phyloP scores from a whole-genome alignment of 768 basidiomycete species.

The Galerina sulciceps region DNA sequence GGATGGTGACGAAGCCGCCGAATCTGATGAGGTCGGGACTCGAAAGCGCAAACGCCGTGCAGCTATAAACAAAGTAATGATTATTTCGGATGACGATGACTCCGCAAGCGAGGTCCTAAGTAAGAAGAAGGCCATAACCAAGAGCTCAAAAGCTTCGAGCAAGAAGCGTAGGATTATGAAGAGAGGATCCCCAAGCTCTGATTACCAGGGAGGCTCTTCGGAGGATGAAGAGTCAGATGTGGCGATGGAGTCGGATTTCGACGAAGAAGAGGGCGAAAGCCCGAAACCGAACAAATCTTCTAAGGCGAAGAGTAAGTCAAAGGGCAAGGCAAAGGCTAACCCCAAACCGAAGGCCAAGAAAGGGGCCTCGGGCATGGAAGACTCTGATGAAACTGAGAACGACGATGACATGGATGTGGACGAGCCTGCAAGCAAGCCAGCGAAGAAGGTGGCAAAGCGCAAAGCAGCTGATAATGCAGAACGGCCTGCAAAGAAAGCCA shows the following conservation, averaged over 20 bases:
- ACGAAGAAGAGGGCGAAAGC: constrained; percentile 26
- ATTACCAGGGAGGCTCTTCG: constrained; percentile 43
- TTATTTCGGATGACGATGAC: constrained; percentile 60
- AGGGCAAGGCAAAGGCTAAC: constrained; percentile 34
- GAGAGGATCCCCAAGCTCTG: constrained; percentile 38
- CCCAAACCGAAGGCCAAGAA: constrained; percentile 21
- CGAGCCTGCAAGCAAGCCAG: constrained; percentile 35
- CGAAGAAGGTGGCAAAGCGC: constrained; percentile 40
- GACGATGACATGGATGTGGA: constrained; percentile 62
- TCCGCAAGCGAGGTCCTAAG: constrained; percentile 33
- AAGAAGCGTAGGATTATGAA: constrained; percentile 23
- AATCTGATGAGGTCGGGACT: constrained; percentile 41
- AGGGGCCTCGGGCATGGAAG: constrained; percentile 19
- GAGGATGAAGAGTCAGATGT: constrained; percentile 38
- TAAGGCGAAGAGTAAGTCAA: constrained; percentile 27
- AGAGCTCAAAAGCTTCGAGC: constrained; percentile 25
- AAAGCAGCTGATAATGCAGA: constrained; percentile 41
- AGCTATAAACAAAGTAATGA: constrained; percentile 40
- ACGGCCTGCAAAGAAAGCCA: constrained; percentile 58
- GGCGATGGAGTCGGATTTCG: constrained; percentile 36
- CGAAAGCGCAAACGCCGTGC: constrained; percentile 44
- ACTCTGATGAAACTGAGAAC: constrained; percentile 25
- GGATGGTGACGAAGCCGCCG: constrained; percentile 35
- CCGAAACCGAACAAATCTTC: constrained; percentile 26
- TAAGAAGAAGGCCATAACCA: constrained; percentile 24